phyloP scores from a whole-genome alignment of 805 yeast species.

The Candida pseudofarinosa region DNA sequence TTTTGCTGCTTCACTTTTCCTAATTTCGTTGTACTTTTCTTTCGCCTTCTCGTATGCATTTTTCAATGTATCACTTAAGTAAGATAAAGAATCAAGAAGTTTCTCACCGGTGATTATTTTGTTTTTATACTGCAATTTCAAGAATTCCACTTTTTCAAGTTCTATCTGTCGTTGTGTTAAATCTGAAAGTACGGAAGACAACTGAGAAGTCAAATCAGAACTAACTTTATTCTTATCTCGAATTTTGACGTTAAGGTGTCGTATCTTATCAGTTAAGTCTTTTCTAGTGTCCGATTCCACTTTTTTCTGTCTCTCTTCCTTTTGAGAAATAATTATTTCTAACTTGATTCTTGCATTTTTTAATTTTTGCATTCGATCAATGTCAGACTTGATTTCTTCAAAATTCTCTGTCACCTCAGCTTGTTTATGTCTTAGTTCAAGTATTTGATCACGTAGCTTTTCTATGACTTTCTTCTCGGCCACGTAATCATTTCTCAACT shows the following conservation, averaged over 20 bases:
- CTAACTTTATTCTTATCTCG: conserved; percentile 13
- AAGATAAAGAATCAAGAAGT: conserved; percentile 23
- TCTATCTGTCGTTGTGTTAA: conserved; percentile 14
- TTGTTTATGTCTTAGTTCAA: conserved; percentile 2
- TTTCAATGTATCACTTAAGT: conserved; percentile 20
- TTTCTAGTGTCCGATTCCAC: conserved; percentile 34
- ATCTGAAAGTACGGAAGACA: conserved; percentile 20
- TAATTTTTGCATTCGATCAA: conserved; percentile 6
- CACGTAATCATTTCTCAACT: conserved; percentile 9
- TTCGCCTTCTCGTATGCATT: conserved; percentile 32
- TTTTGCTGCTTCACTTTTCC: conserved; percentile 37
- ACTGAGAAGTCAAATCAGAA: conserved; percentile 15
- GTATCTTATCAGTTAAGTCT: conserved; percentile 41
- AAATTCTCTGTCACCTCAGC: conserved; percentile 3
- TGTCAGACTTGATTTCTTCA: conserved; percentile 6
- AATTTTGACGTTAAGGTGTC: conserved; percentile 25
- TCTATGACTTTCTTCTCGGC: conserved; percentile 1
- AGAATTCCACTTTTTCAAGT: conserved; percentile 10
- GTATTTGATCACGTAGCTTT: conserved; percentile 1
- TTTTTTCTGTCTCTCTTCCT: conserved; percentile 24
- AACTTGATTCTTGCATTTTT: conserved; percentile 15
- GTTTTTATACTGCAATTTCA: conserved; percentile 16
- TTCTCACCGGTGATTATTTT: conserved; percentile 17
- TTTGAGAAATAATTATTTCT: conserved; percentile 19
- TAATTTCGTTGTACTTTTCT: conserved; percentile 33